Evolutionary conservation across 495 filamentous ascomycete species (phyloP).

Genomic region (Hypomontagnella submonticulosa): DNA sequence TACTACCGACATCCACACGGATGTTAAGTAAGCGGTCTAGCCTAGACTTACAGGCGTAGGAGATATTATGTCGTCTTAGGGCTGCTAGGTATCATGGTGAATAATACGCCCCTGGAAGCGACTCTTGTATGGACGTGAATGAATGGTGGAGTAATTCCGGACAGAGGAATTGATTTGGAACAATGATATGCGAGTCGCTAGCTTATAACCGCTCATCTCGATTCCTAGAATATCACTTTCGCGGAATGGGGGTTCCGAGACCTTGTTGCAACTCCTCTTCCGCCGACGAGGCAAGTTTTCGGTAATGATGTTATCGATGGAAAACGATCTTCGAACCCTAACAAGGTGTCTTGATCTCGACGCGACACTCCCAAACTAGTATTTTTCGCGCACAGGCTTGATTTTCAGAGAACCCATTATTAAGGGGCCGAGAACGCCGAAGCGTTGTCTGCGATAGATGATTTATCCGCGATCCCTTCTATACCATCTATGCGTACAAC

Average conservation of each 20-base stretch:
- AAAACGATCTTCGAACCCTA: slow-evolving; percentile 1
- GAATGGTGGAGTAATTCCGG: slow-evolving; percentile 4
- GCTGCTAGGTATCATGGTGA: slow-evolving; percentile 14
- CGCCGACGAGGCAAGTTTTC: neutral
- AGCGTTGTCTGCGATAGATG: slow-evolving; percentile 8
- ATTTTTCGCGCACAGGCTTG: slow-evolving; percentile 18
- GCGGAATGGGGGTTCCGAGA: slow-evolving; percentile 32
- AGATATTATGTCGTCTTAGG: slow-evolving; percentile 1
- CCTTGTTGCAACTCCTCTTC: slow-evolving; percentile 21
- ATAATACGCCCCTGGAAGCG: slow-evolving; percentile 8
- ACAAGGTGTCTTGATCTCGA: slow-evolving; percentile 17
- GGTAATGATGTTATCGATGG: slow-evolving; percentile 1
- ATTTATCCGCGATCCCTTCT: slow-evolving; percentile 20
- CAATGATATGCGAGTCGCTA: slow-evolving; percentile 3
- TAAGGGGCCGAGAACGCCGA: slow-evolving; percentile 23
- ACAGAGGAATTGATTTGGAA: slow-evolving; percentile 3
- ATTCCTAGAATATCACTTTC: slow-evolving; percentile 2
- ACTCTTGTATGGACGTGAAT: slow-evolving; percentile 14
- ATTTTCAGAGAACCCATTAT: slow-evolving; percentile 9
- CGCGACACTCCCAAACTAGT: slow-evolving; percentile 18
- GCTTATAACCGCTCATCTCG: neutral
- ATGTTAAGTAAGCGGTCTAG: slow-evolving; percentile 33
- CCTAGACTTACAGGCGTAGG: slow-evolving; percentile 25
- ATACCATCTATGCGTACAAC: slow-evolving; percentile 28
- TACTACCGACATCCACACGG: slow-evolving; percentile 32